Base-by-base conservation (phyloP, 768 basidiomycete species). In the Hemileccinum rubropunctum region DNA sequence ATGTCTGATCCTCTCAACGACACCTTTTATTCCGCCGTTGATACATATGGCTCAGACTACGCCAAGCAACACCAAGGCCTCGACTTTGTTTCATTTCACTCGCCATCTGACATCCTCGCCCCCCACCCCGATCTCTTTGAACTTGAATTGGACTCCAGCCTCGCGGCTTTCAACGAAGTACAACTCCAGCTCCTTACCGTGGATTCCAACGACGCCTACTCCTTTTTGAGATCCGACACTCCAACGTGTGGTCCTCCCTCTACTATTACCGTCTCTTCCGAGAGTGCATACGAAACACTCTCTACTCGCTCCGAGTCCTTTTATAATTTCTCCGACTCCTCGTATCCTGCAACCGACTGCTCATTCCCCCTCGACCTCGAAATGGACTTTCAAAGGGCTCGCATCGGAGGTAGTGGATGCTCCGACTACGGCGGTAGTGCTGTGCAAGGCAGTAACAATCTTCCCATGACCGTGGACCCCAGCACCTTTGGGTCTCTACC, bases 91-190 rank as follows among this genome's bases (percentile, higher is more conserved):
- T 83, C 83, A 65, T 84, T 84, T 71, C 80, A 81, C 61, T 76
- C 79, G 54, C 78, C 82, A 58, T 73, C 80, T 51, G 87, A 88
- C 71, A 78, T 87, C 70, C 75, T 82, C 60, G 86, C 85, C 46
- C 87, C 88, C 38, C 81, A 86, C 63, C 85, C 87, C 53, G 88
- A 91, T 75, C 76, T 82, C 56, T 91, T 92, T 73, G 90, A 91
- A 66, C 79, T 79, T 45, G 90, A 92, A 71, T 79, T 92, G 61
- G 89, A 90, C 70, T 75, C 74, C 30, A 79, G 74, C 71, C 80
- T 88, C 60, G 81, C 81, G 59, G 81, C 78, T 38, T 79, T 84
- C 65, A 81, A 86, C 73, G 77, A 82, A 54, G 70, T 74, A 65
- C 76, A 81, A 61, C 74, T 82, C 48, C 80, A 83, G 64, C 76